A percentile compares a stretch with the other conserved stretches of the same genome.
phyloP scores from a whole-genome alignment of 441 rosid species.

The Erodium trifolium region DNA sequence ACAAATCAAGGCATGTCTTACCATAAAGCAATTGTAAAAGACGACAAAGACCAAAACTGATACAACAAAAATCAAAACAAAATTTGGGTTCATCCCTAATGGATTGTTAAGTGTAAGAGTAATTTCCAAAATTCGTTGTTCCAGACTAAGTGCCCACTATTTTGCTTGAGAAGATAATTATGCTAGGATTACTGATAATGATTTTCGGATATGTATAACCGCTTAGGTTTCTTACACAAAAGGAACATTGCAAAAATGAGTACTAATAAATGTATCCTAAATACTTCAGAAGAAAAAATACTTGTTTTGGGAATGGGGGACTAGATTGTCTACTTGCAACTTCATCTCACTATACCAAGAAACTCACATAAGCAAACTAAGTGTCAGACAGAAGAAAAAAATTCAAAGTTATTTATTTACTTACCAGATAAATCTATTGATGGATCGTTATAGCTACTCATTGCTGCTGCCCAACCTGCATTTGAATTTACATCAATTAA shows the following conservation, averaged over 20 bases:
- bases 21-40: not conserved
- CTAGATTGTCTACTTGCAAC: not conserved
- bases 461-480: conserved; percentile 52
- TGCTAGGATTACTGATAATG: no score
- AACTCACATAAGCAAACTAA: not conserved
- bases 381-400: not conserved
- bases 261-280: no score
- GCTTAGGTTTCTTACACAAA: no score
- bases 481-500: conserved; percentile 15
- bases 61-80: not conserved
- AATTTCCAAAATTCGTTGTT: no score
- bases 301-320: no score
- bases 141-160: no score
- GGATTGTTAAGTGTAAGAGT: not conserved
- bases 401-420: conserved; percentile 16
- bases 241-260: no score
- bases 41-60: not conserved
- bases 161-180: no score
- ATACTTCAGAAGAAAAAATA: no score
- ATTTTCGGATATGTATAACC: no score
- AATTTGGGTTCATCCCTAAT: not conserved
- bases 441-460: conserved; percentile 33
- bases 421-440: conserved; percentile 51
- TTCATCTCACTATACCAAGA: not conserved
- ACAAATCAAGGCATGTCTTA: not conserved